A percentile compares a stretch with the other conserved stretches of the same genome.
These are phyloP conservation scores for Nigrograna mackinnonii DNA, from an alignment of 2,329 filamentous ascomycete genomes.

Conservation along the genomic window DNA sequence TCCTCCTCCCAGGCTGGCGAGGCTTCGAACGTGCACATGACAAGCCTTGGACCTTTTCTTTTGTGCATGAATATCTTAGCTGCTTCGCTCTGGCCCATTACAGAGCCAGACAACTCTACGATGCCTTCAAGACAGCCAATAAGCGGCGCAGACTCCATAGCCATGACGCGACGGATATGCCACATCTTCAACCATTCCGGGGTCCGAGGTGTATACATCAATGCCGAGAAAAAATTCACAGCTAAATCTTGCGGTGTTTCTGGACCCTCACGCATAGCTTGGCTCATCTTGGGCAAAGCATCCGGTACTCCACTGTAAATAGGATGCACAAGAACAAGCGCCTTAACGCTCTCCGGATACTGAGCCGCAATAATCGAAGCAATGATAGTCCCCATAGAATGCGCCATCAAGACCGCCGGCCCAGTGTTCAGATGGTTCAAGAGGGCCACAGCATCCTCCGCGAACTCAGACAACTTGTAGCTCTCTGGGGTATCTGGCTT, in stretches of 20 bases:
- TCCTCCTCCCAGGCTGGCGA: constrained; percentile 12
- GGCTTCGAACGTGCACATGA: constrained; percentile 6
- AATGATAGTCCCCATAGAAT: constrained; percentile 17
- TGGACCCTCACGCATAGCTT: constrained; percentile 5
- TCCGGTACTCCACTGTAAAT: constrained; percentile 15
- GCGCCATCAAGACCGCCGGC: constrained; percentile 10
- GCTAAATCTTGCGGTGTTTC: not conserved
- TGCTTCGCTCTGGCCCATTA: constrained; percentile 12
- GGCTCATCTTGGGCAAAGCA: constrained; percentile 7
- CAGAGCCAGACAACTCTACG: constrained; percentile 8
- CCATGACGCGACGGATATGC: constrained; percentile 10
- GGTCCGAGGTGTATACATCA: constrained; percentile 13
- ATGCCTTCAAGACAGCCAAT: constrained; percentile 10
- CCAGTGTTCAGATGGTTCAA: constrained; percentile 8
- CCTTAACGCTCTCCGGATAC: constrained; percentile 12
- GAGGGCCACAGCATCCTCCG: constrained; percentile 14
- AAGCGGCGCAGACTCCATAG: constrained; percentile 7
- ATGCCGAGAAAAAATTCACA: constrained; percentile 5
- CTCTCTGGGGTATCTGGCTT: constrained; percentile 2
- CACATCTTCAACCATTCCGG: constrained; percentile 15
- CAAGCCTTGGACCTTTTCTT: constrained; percentile 14
- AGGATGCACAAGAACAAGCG: constrained; percentile 17
- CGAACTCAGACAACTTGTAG: constrained; percentile 12
- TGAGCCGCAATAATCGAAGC: constrained; percentile 12
- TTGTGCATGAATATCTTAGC: constrained; percentile 14